phyloP scores from a whole-genome alignment of 148 eudicot species.

The Beta vulgaris region DNA sequence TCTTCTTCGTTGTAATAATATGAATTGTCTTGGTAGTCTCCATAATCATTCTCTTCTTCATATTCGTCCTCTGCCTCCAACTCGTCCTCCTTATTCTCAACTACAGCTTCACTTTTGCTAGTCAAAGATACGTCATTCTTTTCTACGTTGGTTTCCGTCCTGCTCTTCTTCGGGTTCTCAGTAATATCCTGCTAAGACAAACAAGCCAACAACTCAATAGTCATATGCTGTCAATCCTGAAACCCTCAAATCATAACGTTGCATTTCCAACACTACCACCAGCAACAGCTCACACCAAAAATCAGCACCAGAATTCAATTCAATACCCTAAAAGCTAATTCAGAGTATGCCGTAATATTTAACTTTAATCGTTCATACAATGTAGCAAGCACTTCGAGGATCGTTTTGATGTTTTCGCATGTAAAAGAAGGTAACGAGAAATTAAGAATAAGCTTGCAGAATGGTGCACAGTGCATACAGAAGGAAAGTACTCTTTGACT shows the following conservation, averaged over 20 bases:
- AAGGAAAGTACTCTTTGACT: background rate
- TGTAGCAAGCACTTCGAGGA: too few species aligned
- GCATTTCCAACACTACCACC: background rate
- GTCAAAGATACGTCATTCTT: background rate
- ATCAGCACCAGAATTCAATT: background rate
- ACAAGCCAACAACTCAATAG: background rate
- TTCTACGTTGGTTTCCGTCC: conserved; percentile 17
- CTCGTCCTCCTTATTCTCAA: conserved; percentile 19
- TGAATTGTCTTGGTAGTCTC: conserved; percentile 21
- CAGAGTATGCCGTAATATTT: background rate
- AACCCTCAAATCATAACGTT: background rate
- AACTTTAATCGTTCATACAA: conserved; percentile 6
- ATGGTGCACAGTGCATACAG: background rate
- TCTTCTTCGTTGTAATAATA: conserved; percentile 32
- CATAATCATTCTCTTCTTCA: conserved; percentile 20
- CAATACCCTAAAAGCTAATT: background rate
- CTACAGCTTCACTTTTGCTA: conserved; percentile 16
- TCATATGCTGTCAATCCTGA: background rate
- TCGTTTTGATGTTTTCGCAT: too few species aligned
- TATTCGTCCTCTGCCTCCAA: conserved; percentile 16
- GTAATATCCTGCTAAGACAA: conserved; percentile 27
- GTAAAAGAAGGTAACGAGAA: background rate
- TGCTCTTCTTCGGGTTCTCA: conserved; percentile 30
- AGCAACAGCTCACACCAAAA: background rate
- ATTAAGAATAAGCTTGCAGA: background rate